These are phyloP conservation scores for Solanum dulcamara DNA, from an alignment of 257 asterid species.

Conservation along the genomic window DNA sequence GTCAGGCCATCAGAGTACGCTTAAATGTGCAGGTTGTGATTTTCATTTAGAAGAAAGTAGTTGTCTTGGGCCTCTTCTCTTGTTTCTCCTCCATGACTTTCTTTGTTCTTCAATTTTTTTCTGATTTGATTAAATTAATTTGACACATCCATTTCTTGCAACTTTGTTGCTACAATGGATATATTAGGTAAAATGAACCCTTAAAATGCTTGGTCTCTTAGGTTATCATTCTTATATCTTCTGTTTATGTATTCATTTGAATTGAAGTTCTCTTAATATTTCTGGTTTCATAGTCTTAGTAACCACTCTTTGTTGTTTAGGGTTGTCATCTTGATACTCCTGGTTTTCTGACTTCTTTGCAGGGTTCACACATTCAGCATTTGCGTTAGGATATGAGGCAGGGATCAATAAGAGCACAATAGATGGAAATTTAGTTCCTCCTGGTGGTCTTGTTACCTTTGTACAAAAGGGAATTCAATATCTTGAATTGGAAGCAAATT, in stretches of 20 bases:
- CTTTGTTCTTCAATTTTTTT: background rate
- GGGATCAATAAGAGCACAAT: slow-evolving; percentile 63
- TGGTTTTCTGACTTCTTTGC: slow-evolving; percentile 12
- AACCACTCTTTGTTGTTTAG: background rate
- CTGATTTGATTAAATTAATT: background rate
- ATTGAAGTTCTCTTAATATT: background rate
- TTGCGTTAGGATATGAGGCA: slow-evolving; percentile 87
- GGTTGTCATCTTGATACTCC: background rate
- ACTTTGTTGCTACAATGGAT: background rate
- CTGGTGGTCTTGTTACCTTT: slow-evolving; percentile 81
- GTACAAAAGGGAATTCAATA: slow-evolving; percentile 91
- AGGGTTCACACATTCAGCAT: slow-evolving; percentile 89
- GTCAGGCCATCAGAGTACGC: background rate
- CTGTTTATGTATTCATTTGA: background rate
- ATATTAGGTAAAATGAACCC: background rate
- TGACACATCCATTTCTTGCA: background rate
- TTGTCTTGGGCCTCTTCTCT: background rate
- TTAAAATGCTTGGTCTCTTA: background rate
- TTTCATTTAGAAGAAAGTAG: background rate
- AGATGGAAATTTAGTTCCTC: slow-evolving; percentile 88
- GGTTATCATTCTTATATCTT: background rate
- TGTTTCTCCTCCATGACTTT: background rate
- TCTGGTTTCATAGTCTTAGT: background rate
- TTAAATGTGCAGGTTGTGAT: background rate
- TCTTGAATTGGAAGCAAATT: slow-evolving; percentile 88